Evolutionary conservation across 2,329 filamentous ascomycete genomes (phyloP).

Genomic region (Fusarium dlaminii): DNA sequence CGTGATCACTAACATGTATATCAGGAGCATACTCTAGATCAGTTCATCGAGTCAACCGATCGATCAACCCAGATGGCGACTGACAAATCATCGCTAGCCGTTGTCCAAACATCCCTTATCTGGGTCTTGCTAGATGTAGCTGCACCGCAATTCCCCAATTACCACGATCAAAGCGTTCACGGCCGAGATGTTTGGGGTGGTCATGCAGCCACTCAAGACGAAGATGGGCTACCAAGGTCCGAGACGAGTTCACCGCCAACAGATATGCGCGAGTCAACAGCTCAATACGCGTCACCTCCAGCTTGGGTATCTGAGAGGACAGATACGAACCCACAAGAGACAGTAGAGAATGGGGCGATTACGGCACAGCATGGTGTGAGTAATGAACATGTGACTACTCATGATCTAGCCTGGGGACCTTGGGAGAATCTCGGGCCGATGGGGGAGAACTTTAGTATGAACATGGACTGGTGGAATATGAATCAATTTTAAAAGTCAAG

Average conservation of each 20-base stretch:
- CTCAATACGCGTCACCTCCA: slow-evolving; percentile 27
- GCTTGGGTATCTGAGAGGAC: slow-evolving; percentile 4
- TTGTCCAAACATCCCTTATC: slow-evolving; percentile 10
- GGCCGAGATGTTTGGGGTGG: neutral
- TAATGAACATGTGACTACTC: neutral
- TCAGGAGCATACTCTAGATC: neutral
- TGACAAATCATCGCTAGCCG: neutral
- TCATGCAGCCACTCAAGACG: neutral
- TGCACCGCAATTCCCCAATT: slow-evolving; percentile 21
- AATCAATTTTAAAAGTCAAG: slow-evolving; percentile 1
- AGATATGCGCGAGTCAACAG: slow-evolving; percentile 32
- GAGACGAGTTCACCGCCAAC: neutral
- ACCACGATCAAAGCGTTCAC: neutral
- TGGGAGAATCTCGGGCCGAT: slow-evolving; percentile 25
- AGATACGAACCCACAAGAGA: neutral
- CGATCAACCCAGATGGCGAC: neutral
- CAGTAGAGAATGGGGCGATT: neutral
- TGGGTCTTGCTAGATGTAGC: slow-evolving; percentile 24
- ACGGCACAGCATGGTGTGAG: neutral
- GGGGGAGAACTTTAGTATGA: neutral
- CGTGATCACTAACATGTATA: fast-evolving
- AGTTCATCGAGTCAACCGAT: slow-evolving; percentile 8
- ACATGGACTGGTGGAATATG: slow-evolving; percentile 27
- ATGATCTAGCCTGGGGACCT: slow-evolving; percentile 27
- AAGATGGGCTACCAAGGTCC: neutral